These are phyloP conservation scores for Solanum hybrid DNA, from an alignment of 305 asterid genomes.

Conservation along the genomic window DNA sequence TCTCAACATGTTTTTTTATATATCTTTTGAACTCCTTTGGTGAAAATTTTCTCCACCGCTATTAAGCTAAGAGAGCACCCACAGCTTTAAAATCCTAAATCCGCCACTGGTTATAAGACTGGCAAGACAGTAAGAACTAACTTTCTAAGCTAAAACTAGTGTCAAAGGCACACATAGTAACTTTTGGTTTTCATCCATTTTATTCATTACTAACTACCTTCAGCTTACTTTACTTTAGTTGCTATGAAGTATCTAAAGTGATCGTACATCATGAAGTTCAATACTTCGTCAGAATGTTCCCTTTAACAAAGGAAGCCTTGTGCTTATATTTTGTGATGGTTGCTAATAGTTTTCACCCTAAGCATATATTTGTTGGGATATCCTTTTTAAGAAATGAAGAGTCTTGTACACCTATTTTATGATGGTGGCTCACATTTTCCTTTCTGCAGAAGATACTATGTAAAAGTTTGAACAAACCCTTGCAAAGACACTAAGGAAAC, in stretches of 20 bases:
- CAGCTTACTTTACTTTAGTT: neutral
- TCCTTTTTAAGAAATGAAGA: neutral
- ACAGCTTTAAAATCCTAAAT: too few species aligned
- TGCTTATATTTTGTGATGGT: neutral
- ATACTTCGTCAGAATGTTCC: neutral
- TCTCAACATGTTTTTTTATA: too few species aligned
- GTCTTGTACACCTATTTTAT: neutral
- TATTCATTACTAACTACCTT: neutral
- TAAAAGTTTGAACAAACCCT: neutral
- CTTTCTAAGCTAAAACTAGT: neutral
- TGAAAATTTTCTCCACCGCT: too few species aligned
- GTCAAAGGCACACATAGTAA: neutral
- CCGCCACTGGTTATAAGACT: neutral
- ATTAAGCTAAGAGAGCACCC: too few species aligned
- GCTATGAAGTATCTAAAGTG: neutral
- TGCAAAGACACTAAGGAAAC: neutral
- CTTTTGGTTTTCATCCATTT: neutral
- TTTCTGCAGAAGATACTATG: neutral
- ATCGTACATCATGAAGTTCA: neutral
- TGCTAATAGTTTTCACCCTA: neutral
- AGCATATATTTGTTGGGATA: neutral
- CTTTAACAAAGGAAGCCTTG: neutral
- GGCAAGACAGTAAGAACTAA: neutral
- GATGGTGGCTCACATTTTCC: neutral
- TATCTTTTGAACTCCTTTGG: too few species aligned